Evolutionary conservation across 768 basidiomycete genomes (phyloP).

Genomic region (Russula brevipes): DNA sequence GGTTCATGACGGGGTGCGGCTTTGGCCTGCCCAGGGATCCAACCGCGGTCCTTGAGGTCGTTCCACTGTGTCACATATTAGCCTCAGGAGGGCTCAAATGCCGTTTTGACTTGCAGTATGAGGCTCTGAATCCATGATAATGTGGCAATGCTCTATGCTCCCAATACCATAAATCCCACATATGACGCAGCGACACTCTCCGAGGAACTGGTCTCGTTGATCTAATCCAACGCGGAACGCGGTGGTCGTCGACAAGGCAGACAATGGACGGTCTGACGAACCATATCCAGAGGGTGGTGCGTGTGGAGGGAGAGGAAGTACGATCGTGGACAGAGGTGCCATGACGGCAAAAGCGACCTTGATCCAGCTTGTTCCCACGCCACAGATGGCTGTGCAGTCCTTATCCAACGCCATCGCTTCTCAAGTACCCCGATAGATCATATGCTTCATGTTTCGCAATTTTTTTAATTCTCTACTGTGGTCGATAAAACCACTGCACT

Average conservation of each 20-base stretch:
- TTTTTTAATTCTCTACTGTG: no score
- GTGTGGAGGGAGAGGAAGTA: neutral
- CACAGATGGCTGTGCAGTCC: no score
- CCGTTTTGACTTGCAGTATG: neutral
- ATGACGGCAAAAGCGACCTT: neutral
- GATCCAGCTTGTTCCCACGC: no score
- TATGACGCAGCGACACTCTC: neutral
- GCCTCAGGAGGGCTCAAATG: neutral
- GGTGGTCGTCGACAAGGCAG: neutral
- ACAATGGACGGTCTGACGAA: neutral
- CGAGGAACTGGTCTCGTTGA: neutral
- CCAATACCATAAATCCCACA: neutral
- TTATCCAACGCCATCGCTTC: no score
- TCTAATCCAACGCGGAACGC: neutral
- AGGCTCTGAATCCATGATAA: neutral
- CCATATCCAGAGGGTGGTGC: neutral
- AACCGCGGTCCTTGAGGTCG: neutral
- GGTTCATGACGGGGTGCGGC: neutral
- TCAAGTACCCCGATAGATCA: no score
- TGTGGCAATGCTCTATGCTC: neutral
- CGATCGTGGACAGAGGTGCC: neutral
- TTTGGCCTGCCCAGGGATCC: neutral
- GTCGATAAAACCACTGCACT: no score
- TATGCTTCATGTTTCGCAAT: no score
- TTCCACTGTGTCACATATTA: neutral